phyloP scores from a whole-genome alignment of 768 basidiomycete species.

The Wakefieldia striispora region DNA sequence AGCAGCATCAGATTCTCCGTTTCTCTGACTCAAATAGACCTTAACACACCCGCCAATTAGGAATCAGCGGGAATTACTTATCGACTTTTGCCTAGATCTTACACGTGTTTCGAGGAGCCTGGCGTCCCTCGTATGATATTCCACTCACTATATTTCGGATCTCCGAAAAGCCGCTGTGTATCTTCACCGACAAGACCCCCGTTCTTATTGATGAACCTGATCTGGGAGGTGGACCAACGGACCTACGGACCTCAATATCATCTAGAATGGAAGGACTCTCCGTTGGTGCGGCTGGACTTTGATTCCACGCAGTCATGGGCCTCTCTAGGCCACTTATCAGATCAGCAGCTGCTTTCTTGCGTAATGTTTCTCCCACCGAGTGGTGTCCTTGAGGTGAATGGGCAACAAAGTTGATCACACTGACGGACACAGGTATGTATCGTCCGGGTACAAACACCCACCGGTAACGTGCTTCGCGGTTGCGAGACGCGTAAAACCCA shows the following conservation, averaged over 20 bases:
- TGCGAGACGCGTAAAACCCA: constrained; percentile 11
- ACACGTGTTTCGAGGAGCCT: background rate
- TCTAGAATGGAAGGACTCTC: constrained; percentile 21
- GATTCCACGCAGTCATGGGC: constrained; percentile 21
- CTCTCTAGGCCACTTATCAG: constrained; percentile 9
- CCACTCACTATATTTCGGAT: background rate
- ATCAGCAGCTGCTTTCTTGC: constrained; percentile 6
- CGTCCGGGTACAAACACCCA: constrained; percentile 6
- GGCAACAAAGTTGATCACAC: background rate
- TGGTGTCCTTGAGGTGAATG: constrained; percentile 2
- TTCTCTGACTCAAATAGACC: background rate
- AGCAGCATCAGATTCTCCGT: constrained; percentile 1
- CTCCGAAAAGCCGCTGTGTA: constrained; percentile 3
- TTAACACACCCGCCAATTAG: background rate
- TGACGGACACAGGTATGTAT: constrained; percentile 4
- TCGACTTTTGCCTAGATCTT: background rate
- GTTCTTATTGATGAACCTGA: constrained; percentile 6
- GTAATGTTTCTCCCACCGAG: constrained; percentile 19
- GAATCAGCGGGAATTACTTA: background rate
- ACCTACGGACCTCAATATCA: constrained; percentile 12
- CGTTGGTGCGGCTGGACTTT: constrained; percentile 3
- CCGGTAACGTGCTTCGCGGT: constrained; percentile 9
- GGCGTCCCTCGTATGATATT: background rate
- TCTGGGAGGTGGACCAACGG: constrained; percentile 5
- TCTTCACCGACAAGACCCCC: background rate